Conservation (phyloP, 768 basidiomycete genomes). For the Coprinopsis cinerea region DNA sequence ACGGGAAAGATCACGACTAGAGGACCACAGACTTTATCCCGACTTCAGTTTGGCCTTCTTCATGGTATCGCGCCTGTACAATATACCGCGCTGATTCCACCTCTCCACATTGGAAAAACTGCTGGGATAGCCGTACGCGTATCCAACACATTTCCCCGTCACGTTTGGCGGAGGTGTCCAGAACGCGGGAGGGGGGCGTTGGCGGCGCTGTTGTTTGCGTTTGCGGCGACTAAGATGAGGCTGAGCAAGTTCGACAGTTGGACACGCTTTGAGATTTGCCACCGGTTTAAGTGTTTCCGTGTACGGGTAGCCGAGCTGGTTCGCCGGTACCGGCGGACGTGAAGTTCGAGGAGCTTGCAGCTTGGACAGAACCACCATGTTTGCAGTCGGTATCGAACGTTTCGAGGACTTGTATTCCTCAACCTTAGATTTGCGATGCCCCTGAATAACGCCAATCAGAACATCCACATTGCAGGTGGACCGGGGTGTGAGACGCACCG, state of each 20-base stretch:
- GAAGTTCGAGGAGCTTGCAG: slow-evolving; percentile 30
- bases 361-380: slow-evolving; percentile 25
- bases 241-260: slow-evolving; percentile 17
- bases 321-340: slow-evolving; percentile 30
- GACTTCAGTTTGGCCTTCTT: too few species aligned
- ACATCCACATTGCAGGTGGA: neutral
- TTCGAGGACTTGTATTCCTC: slow-evolving; percentile 3
- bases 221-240: slow-evolving; percentile 16
- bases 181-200: slow-evolving; percentile 30
- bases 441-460: too few species aligned
- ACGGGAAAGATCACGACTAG: too few species aligned
- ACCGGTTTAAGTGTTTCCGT: slow-evolving; percentile 9
- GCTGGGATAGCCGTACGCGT: slow-evolving; percentile 37
- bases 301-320: slow-evolving; percentile 30
- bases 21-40: too few species aligned
- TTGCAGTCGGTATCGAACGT: slow-evolving; percentile 8
- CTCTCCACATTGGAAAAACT: slow-evolving; percentile 13
- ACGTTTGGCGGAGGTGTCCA: slow-evolving; percentile 33
- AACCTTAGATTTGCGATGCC: neutral
- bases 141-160: slow-evolving; percentile 35
- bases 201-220: slow-evolving; percentile 8
- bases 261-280: slow-evolving; percentile 15
- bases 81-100: neutral
- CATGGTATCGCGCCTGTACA: too few species aligned
- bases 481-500: slow-evolving; percentile 13